Evolutionary conservation across 2,329 filamentous ascomycete genomes (phyloP).

Genomic region (Trichoderma harzianum): DNA sequence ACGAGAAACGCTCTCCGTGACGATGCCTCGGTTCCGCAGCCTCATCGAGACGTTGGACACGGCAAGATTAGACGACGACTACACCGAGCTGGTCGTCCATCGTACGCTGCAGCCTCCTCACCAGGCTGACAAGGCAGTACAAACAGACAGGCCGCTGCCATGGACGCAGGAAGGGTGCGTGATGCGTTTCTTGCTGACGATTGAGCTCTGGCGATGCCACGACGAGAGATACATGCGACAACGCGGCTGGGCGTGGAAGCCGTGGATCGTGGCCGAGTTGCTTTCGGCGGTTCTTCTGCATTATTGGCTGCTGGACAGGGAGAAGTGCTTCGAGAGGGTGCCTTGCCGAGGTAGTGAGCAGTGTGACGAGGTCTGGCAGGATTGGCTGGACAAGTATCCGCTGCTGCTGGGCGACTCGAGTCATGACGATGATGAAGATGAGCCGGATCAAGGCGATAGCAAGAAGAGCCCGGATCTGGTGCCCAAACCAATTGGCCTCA

Average conservation of each 20-base stretch:
- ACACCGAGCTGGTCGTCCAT: background rate
- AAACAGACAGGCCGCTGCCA: background rate
- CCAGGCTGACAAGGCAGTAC: background rate
- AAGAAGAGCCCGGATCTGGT: slow-evolving; percentile 19
- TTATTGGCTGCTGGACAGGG: slow-evolving; percentile 23
- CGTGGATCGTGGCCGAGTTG: slow-evolving; percentile 22
- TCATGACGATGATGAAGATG: background rate
- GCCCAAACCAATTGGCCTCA: slow-evolving; percentile 20
- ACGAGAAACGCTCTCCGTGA: background rate
- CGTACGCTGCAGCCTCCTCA: background rate
- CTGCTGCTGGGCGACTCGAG: background rate
- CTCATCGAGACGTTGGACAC: background rate
- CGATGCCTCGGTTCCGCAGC: background rate
- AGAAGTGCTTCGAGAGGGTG: slow-evolving; percentile 20
- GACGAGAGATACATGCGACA: slow-evolving; percentile 20
- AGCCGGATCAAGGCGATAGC: background rate
- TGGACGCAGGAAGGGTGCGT: slow-evolving; percentile 12
- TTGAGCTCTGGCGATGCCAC: slow-evolving; percentile 27
- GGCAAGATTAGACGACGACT: background rate
- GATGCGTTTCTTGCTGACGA: slow-evolving; percentile 26
- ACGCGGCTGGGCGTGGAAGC: slow-evolving; percentile 25
- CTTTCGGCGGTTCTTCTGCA: slow-evolving; percentile 22
- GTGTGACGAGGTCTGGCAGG: slow-evolving; percentile 29
- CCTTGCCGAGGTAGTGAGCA: slow-evolving; percentile 5
- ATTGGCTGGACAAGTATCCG: slow-evolving; percentile 30